Evolutionary conservation across 108 stramenopile genomes (phyloP).

Genomic region (Aurantiochytrium sp.): DNA sequence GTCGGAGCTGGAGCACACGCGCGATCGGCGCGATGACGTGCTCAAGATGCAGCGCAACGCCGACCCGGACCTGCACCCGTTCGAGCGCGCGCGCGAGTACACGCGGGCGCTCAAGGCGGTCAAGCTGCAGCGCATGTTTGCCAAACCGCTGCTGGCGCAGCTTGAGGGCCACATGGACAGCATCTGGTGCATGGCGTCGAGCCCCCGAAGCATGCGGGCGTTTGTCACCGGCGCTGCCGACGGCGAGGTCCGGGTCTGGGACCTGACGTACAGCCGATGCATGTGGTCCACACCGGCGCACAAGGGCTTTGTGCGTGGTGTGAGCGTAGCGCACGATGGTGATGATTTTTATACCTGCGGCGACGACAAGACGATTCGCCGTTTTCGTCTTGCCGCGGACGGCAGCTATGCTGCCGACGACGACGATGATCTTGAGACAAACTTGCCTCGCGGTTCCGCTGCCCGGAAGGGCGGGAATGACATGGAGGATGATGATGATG

Average conservation of each 20-base stretch:
- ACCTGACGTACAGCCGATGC: slow-evolving; percentile 65
- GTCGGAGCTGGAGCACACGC: slow-evolving; percentile 38
- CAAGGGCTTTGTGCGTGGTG: slow-evolving; percentile 42
- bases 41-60: slow-evolving; percentile 43
- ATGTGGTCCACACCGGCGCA: slow-evolving; percentile 67
- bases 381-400: slow-evolving; percentile 49
- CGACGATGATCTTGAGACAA: neutral
- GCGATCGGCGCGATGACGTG: slow-evolving; percentile 41
- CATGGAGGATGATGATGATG: neutral
- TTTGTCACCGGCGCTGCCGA: slow-evolving; percentile 84
- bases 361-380: slow-evolving; percentile 74
- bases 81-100: slow-evolving; percentile 63
- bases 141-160: slow-evolving; percentile 77
- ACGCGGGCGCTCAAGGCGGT: slow-evolving; percentile 81
- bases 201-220: slow-evolving; percentile 65
- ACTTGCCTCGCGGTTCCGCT: neutral
- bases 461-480: neutral
- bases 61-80: slow-evolving; percentile 46
- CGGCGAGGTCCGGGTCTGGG: slow-evolving; percentile 87
- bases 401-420: neutral
- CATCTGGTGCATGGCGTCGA: slow-evolving; percentile 66
- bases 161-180: slow-evolving; percentile 89
- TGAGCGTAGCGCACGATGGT: slow-evolving; percentile 56
- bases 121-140: slow-evolving; percentile 95
- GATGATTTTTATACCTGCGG: slow-evolving; percentile 77